Base-by-base conservation (phyloP, 192 early-diverging fungal species). In the Coemansia sp. region DNA sequence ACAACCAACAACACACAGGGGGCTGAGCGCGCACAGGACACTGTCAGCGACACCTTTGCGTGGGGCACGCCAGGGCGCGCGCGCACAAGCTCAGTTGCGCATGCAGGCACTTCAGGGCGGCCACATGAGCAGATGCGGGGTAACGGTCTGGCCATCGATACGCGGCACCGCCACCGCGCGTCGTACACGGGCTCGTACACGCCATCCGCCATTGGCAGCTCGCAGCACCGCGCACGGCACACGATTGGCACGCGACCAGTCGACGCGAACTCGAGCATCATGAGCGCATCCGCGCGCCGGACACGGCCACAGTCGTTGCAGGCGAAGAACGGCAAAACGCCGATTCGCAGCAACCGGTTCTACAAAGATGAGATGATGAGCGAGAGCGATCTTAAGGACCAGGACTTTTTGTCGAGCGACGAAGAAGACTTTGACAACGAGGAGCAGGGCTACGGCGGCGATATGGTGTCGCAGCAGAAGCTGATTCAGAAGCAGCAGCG, bases 401-500 rank as follows among this genome's bases (percentile, higher is more conserved):
- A 80, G 65, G 77, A 80, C 37, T 80, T 80, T 26, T 31, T 41
- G 61, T 80, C 77, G 14, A 80, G 77, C 65, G 77, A 80, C 58
- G 77, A 80, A 23, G 77, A 80, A 48, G 65, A 80, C 54, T 80
- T 74, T 68, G 71, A 31, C 61, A 62, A 65, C 58, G 68, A 80
- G 47, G 72, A 55, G 16, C 49, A 50, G 12, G 68, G 57, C 9
- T 71, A 71, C 22, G 57, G 52, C 52, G 77, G 77, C 52, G 72
- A 80, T 54, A 61, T 80, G 77, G 72, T 74, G 17, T 45, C 77
- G 27, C 77, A 80, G 68, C 72, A 80, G 23, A 74, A 61, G 62
- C 77, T 80, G 16, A 80, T 80, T 38, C 69, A 80, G 61, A 74
- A 80, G 54, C 77, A 80, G 69, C 77, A 80, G 62, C 67, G 77